phyloP scores from a whole-genome alignment of 768 basidiomycete species.

The Russula sp. region DNA sequence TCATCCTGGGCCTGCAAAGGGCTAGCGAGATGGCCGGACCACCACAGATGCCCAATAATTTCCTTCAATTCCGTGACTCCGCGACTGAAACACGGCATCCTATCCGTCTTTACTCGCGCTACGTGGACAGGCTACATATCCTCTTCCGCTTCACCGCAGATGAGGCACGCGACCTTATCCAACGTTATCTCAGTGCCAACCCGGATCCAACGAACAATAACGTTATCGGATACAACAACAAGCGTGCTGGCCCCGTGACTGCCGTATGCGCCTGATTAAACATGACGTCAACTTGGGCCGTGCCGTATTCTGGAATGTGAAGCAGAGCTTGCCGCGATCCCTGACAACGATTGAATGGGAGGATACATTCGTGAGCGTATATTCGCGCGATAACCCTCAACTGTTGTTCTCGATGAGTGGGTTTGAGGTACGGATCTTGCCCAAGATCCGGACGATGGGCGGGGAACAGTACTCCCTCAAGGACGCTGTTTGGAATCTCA shows the following conservation, averaged over 20 bases:
- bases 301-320: constrained; percentile 99
- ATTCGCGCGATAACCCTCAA: constrained; percentile 96
- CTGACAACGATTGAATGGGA: constrained; percentile 99
- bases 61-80: constrained; percentile 94
- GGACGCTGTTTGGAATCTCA: constrained; percentile 95
- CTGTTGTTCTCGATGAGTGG: constrained; percentile 97
- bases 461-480: constrained; percentile 97
- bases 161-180: constrained; percentile 95
- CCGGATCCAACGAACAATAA: constrained; percentile 99
- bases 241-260: constrained; percentile 99
- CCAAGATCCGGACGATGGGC: constrained; percentile 92
- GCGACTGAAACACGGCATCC: constrained; percentile 95
- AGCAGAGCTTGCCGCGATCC: constrained; percentile 92
- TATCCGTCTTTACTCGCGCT: constrained; percentile 96
- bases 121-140: constrained; percentile 92
- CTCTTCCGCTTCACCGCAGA: constrained; percentile 98
- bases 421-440: constrained; percentile 97
- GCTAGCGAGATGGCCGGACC: constrained; percentile 99
- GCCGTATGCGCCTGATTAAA: constrained; percentile 98
- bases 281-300: constrained; percentile 98
- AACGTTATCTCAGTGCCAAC: constrained; percentile 94
- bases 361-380: constrained; percentile 95
- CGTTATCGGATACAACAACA: constrained; percentile 98
- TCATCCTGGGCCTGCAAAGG: constrained; percentile 95
- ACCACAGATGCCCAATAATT: constrained; percentile 96